Evolutionary conservation across 805 yeast species (phyloP), one percentile per base, ranked within the genome.

Genomic region (Candida sakaeoensis): DNA sequence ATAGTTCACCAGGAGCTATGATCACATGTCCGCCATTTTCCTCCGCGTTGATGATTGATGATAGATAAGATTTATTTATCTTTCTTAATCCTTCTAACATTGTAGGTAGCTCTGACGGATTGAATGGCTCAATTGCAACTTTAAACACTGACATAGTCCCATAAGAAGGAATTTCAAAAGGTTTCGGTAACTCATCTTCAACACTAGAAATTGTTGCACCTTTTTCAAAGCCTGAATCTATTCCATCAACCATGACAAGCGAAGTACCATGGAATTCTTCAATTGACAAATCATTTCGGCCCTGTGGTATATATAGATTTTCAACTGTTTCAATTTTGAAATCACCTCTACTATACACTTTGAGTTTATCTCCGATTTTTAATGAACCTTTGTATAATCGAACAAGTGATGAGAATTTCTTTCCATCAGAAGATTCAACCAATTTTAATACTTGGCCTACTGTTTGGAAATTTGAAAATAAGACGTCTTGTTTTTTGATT

Each of bases 21-120:
- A 93, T 57, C 1, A 80, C 79, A 55, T 84, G 87, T 51, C 89
- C 97, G 2, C 97, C 96, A 37, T 90, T 83, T 48, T 86, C 95
- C 55, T 88, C 96, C 1, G 84, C 87, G 46, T 74, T 78, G n/a
- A 85, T 65, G 15, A 72, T 72, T 26, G 80, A 69, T 3, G 89
- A 82, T 8, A 83, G 72, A 53, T 86, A 90, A 1, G 81, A 65
- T 48, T 74, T 76, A 50, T 74, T 74, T 21, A 85, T 62, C 41
- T 70, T 75, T 42, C 83, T 70, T 35, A 93, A 62, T 0, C 88
- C 90, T n/a, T 77, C 80, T 10, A 82, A 64, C 49, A 93, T 65
- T 44, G 74, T 74, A 0, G 95, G 91, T 13, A 85, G 61, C 41
- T 90, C 95, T 0, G 85, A 73, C 0, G 96, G 96, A 19, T 75